Conservation (phyloP, 73 alveolate genomes). For the Paramecium primaurelia region DNA sequence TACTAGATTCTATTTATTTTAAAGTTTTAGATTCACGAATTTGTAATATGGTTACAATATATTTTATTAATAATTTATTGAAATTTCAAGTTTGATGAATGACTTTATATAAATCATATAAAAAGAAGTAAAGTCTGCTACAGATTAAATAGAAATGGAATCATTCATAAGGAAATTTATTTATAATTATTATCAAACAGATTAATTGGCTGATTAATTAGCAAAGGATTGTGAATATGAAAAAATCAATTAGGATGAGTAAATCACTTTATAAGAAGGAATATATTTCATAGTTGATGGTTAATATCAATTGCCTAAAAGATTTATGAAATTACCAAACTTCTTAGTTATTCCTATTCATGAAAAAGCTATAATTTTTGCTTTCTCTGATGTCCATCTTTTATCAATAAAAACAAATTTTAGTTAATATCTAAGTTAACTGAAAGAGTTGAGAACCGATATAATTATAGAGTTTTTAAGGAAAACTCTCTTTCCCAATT, state of each 20-base stretch:
- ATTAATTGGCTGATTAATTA: not conserved
- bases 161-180: not conserved
- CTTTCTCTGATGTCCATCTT: not conserved
- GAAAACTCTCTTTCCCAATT: not conserved
- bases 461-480: not conserved
- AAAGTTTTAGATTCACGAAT: not conserved
- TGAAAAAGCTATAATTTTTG: not conserved
- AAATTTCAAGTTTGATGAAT: not conserved
- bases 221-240: not conserved
- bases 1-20: too few relatives aligned
- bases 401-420: not conserved
- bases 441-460: not conserved
- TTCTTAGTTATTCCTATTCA: not conserved
- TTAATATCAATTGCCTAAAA: not conserved
- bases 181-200: not conserved
- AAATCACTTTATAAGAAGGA: not conserved
- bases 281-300: not conserved
- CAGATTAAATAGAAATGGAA: not conserved
- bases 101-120: conserved; percentile 2
- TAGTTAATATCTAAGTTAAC: not conserved
- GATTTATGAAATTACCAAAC: not conserved
- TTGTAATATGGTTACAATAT: not conserved
- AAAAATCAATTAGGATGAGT: not conserved
- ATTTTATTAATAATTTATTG: not conserved
- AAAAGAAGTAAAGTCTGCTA: not conserved